Evolutionary conservation across 2,329 filamentous ascomycete species (phyloP).

Genomic region (Xylaria sp.): DNA sequence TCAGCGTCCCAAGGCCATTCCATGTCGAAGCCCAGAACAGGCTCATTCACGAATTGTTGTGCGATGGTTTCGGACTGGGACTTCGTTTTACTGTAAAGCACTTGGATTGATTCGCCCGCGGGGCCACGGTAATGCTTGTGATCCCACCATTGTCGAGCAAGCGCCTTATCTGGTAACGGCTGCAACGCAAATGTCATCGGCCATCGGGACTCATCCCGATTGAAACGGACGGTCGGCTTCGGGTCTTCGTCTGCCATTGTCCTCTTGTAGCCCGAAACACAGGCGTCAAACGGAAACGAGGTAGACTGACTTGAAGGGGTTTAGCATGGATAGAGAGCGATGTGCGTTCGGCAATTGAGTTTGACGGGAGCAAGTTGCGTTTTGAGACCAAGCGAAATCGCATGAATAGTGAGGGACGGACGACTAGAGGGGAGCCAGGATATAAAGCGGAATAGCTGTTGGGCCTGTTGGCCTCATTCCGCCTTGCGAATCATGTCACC

Average conservation of each 20-base stretch:
- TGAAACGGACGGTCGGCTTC: slow-evolving; percentile 11
- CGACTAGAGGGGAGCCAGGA: neutral
- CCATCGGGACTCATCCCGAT: slow-evolving; percentile 40
- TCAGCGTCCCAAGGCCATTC: slow-evolving; percentile 43
- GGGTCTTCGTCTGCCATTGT: neutral
- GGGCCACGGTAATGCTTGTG: slow-evolving; percentile 39
- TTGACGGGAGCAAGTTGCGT: neutral
- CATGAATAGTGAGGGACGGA: neutral
- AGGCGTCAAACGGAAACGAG: neutral
- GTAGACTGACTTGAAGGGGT: neutral
- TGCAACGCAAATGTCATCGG: slow-evolving; percentile 39
- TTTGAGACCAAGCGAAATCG: neutral
- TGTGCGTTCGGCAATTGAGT: neutral
- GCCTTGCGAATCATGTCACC: neutral
- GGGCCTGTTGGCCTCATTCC: neutral
- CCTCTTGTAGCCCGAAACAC: neutral
- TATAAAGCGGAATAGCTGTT: neutral
- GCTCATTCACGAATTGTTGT: slow-evolving; percentile 39
- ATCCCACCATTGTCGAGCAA: slow-evolving; percentile 33
- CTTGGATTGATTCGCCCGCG: slow-evolving; percentile 21
- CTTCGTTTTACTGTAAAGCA: slow-evolving; percentile 40
- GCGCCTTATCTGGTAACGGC: neutral
- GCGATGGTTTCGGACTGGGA: slow-evolving; percentile 42
- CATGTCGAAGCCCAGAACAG: slow-evolving; percentile 48
- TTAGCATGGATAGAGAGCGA: neutral